These are phyloP conservation scores for Backusella mclennaniae DNA, from an alignment of 192 early-diverging fungal genomes.

Conservation along the genomic window DNA sequence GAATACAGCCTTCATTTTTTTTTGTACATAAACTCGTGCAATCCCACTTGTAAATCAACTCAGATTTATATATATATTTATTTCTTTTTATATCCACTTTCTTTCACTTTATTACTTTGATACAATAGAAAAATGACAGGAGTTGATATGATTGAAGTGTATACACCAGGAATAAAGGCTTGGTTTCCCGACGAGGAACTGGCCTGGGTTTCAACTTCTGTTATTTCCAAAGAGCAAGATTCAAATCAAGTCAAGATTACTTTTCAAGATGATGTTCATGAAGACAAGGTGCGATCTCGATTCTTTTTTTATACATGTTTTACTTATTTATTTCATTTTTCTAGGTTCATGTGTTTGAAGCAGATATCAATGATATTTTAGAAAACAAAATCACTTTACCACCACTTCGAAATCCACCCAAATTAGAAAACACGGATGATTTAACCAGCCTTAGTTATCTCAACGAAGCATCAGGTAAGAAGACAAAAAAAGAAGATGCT, in stretches of 20 bases:
- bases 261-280: constrained; percentile 55
- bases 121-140: neutral
- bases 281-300: constrained; percentile 9
- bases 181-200: constrained; percentile 88
- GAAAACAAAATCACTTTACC: constrained; percentile 73
- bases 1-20: neutral
- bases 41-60: neutral
- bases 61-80: neutral
- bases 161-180: constrained; percentile 71
- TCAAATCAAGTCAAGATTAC: constrained; percentile 58
- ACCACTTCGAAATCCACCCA: constrained; percentile 91
- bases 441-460: constrained; percentile 90
- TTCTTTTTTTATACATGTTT: neutral
- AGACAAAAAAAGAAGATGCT: too few species aligned
- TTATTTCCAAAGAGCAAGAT: constrained; percentile 52
- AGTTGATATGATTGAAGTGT: constrained; percentile 55
- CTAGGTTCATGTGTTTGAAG: constrained; percentile 72
- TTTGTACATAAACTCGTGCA: neutral
- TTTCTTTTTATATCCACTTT: neutral
- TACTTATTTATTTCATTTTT: neutral
- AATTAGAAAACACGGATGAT: constrained; percentile 86
- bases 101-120: neutral
- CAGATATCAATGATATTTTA: constrained; percentile 70
- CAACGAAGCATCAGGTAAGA: constrained; percentile 82
- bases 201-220: constrained; percentile 78